Conservation (phyloP, 306 rosid species). For the Urtica urens region DNA sequence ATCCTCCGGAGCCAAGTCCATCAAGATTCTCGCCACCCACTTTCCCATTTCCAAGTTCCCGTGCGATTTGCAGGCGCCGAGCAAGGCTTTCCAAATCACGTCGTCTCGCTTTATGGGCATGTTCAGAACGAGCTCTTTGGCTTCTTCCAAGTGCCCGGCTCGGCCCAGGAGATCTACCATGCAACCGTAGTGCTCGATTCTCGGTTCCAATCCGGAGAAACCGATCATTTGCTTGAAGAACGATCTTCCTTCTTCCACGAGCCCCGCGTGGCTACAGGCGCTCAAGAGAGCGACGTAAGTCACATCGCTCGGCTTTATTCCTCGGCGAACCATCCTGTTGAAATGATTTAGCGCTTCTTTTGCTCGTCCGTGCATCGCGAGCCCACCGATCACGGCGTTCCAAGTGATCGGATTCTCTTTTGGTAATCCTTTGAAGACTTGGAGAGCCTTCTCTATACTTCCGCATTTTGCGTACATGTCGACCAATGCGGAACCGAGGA, state of each 20-base stretch:
- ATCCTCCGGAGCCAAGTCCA: slow-evolving; percentile 54
- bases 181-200: slow-evolving; percentile 71
- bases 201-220: slow-evolving; percentile 37
- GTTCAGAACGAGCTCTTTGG: slow-evolving; percentile 45
- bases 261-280: slow-evolving; percentile 77
- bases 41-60: slow-evolving; percentile 47
- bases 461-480: slow-evolving; percentile 77
- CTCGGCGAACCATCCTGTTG: slow-evolving; percentile 36
- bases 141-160: slow-evolving; percentile 61
- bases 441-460: slow-evolving; percentile 64
- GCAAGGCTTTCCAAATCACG: slow-evolving; percentile 79
- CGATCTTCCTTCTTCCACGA: slow-evolving; percentile 44
- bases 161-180: slow-evolving; percentile 73
- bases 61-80: slow-evolving; percentile 64
- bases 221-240: slow-evolving; percentile 52
- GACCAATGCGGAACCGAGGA: slow-evolving; percentile 65
- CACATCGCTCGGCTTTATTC: slow-evolving; percentile 57
- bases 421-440: slow-evolving; percentile 50
- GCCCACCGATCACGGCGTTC: slow-evolving; percentile 52
- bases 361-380: slow-evolving; percentile 65
- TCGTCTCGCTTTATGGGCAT: slow-evolving; percentile 59
- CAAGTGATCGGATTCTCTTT: slow-evolving; percentile 53
- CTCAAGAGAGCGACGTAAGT: slow-evolving; percentile 46
- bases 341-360: slow-evolving; percentile 32
- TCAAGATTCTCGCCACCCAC: slow-evolving; percentile 37